Base-by-base conservation (phyloP, 2,329 filamentous ascomycete genomes). In the Aureobasidium subglaciale region DNA sequence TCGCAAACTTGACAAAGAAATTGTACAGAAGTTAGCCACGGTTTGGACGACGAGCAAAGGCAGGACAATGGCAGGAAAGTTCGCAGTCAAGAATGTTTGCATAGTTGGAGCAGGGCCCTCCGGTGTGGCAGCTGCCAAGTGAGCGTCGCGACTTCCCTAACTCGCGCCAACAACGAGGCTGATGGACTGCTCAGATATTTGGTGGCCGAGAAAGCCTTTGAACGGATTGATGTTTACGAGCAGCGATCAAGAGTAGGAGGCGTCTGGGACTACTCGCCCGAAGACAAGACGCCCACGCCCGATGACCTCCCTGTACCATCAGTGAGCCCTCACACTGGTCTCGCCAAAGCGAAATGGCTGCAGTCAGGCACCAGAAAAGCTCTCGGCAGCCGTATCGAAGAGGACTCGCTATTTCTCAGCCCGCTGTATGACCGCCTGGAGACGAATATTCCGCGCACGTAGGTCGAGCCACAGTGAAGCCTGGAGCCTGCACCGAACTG, bases 101-200 rank as follows among this genome's bases (percentile, higher is more conserved):
- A 77, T 96, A 58, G 83, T 96, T 61, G 91, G 91, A 20, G 90
- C 87, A 9, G 91, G 91, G 0, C 88, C 91, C 0, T 82, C 81
- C 59, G 91, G 92, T 4, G 75, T 96, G 4, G 82, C 86, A 24
- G 83, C 86, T 22, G 89, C 89, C 53, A 93, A 90, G 77, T 77
- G 66, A 56, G 49, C 40, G n/a, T 35, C 24, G 18, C 38, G 30
- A 30, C 30, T 18, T 20, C n/a, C 4, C 29, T 13, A 32, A 16
- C 8, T 34, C 11, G 18, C n/a, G 24, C 35, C 11, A 43, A 10
- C 24, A 41, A 24, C 11, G 22, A 54, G 32, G 46, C 46, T 46
- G 54, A 56, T 56, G 22, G n/a, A n/a, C n/a, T 22, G 22, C 13
- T 16, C 53, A 82, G 80, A 62, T 91, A 91, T 65, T 77, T 96